Conservation (phyloP, 1,284 basidiomycete species). For the Cutaneotrichosporon sp. region DNA sequence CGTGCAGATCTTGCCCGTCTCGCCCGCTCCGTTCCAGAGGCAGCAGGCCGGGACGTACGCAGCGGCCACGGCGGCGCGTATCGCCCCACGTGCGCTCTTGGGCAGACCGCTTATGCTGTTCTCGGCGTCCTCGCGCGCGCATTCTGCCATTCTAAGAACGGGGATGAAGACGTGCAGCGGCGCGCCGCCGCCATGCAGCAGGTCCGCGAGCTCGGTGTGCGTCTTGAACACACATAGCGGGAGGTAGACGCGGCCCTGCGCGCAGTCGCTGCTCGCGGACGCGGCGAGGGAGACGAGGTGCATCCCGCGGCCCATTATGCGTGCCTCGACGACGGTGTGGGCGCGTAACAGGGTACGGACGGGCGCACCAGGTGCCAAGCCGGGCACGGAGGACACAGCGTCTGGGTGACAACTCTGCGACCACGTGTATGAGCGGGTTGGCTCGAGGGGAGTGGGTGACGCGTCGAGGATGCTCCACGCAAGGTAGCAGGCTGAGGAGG, state of each 20-base stretch:
- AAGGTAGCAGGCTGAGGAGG: conserved; percentile 54
- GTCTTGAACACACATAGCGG: conserved; percentile 43
- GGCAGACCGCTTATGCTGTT: conserved; percentile 46
- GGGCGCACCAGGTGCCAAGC: conserved; percentile 4
- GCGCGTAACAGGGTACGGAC: conserved; percentile 11
- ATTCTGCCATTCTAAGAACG: conserved; percentile 32
- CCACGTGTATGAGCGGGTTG: conserved; percentile 27
- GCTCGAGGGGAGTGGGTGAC: conserved; percentile 13
- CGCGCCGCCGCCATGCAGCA: conserved; percentile 9
- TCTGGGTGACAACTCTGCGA: conserved; percentile 9
- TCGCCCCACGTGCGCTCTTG: conserved; percentile 42
- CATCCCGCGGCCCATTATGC: conserved; percentile 54
- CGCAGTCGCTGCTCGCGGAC: conserved; percentile 54
- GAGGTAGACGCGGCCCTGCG: conserved; percentile 51
- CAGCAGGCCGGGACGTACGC: conserved; percentile 5
- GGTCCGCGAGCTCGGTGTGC: conserved; percentile 23
- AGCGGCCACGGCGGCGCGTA: conserved; percentile 48
- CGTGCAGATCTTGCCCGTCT: conserved; percentile 2
- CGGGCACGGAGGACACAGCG: neutral
- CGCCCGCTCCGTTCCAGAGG: conserved; percentile 3
- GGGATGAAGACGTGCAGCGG: conserved; percentile 13
- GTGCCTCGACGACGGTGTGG: conserved; percentile 24
- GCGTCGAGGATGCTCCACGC: conserved; percentile 47
- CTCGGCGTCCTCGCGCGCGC: conserved; percentile 31
- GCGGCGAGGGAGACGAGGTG: conserved; percentile 54